These are phyloP conservation scores for Wickerhamiella brachini DNA, from an alignment of 805 yeast genomes.

Conservation along the genomic window DNA sequence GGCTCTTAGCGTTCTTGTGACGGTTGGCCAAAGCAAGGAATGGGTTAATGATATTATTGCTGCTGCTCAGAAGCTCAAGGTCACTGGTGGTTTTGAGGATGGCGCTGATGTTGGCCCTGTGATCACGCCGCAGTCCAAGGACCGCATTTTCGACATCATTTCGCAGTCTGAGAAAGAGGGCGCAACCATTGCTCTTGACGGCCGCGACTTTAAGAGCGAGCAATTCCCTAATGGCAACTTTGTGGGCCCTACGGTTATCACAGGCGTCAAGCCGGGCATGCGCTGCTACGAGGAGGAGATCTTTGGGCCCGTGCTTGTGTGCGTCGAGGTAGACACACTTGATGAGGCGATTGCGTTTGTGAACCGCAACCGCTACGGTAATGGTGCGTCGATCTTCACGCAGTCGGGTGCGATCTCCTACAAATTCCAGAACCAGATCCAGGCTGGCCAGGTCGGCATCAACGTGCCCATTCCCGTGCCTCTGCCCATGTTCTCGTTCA, in stretches of 20 bases:
- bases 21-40: slow-evolving; percentile 51
- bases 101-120: slow-evolving; percentile 61
- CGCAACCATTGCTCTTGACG: slow-evolving; percentile 49
- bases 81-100: slow-evolving; percentile 52
- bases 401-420: slow-evolving; percentile 57
- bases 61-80: slow-evolving; percentile 42
- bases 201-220: slow-evolving; percentile 36
- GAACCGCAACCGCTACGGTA: slow-evolving; percentile 52
- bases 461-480: slow-evolving; percentile 76
- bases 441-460: slow-evolving; percentile 65
- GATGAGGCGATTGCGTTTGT: slow-evolving; percentile 56
- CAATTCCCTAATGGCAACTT: slow-evolving; percentile 52
- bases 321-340: slow-evolving; percentile 46
- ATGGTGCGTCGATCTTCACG: slow-evolving; percentile 60
- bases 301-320: slow-evolving; percentile 61
- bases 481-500: slow-evolving; percentile 67
- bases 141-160: slow-evolving; percentile 43
- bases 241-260: slow-evolving; percentile 56
- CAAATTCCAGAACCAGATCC: slow-evolving; percentile 52
- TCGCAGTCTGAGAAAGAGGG: slow-evolving; percentile 46
- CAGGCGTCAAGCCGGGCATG: slow-evolving; percentile 52
- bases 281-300: slow-evolving; percentile 60
- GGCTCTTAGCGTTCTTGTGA: slow-evolving; percentile 61
- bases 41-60: slow-evolving; percentile 50
- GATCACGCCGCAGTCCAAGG: slow-evolving; percentile 44